Base-by-base conservation (phyloP, 177 flowering plant genomes). In the Vitis hybrid region DNA sequence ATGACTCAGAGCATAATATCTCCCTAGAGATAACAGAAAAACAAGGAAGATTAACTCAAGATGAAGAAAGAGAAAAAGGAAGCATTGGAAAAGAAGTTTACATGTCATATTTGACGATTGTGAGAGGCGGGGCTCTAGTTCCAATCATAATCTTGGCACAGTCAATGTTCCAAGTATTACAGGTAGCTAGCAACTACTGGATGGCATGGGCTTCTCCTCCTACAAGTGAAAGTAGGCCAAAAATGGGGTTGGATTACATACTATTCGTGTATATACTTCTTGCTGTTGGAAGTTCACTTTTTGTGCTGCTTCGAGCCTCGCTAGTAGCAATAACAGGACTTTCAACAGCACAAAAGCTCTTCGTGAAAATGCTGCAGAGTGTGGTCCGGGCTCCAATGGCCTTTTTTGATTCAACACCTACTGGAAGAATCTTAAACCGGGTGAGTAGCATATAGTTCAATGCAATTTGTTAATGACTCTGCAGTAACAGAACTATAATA, bases 171-270 rank as follows among this genome's bases (percentile, higher is more conserved):
- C 98, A 96, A 76, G 71, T 84, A 53, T 73, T 96, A 61, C 97
- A 93, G 76, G 73, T 96, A 61, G 87, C 85, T 20, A 93, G 98
- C 77, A 96, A 96, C 71, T 93, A 92, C 70, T 96, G 99, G 99
- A 93, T 96, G 90, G 95, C 99, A 60, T 96, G 98, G 98, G 87
- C 95, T 73, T 79, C 88, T 77, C 98, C 99, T 66, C 68, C 92
- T 41, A 81, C 89, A 57, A 74, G 59, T 51, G 83, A 65, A 6
- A 50, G 74, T 5, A 61, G 79, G 67, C 90, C 94, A n/a, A 61
- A 24, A 32, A 51, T 79, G 0, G 82, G 71, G 62, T 84, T 89
- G 82, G 78, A 79, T 12, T 41, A 74, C 64, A 69, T 96, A 18
- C 67, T 96, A 70, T 72, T 88, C 52, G 90, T 96, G 59, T 96